These are phyloP conservation scores for Pyrrhoderma lamaoense DNA, from an alignment of 1,284 basidiomycete genomes.

Conservation along the genomic window DNA sequence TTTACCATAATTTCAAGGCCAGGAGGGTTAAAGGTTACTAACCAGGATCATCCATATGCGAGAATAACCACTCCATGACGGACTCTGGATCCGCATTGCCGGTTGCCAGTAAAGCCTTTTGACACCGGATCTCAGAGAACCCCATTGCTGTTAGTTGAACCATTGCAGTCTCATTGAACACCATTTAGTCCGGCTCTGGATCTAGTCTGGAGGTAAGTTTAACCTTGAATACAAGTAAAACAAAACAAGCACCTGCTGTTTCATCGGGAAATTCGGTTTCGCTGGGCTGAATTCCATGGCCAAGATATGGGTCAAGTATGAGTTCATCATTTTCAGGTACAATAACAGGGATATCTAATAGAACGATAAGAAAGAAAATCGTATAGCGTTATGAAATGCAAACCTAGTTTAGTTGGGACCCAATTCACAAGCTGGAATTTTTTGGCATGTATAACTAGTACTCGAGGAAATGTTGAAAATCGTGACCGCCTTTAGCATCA, in stretches of 20 bases:
- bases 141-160: conserved; percentile 81
- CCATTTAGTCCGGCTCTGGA: conserved; percentile 36
- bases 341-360: conserved; percentile 77
- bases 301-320: conserved; percentile 63
- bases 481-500: conserved; percentile 70
- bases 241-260: conserved; percentile 29
- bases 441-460: conserved; percentile 85
- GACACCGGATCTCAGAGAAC: conserved; percentile 75
- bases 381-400: no score
- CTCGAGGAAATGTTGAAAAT: conserved; percentile 87
- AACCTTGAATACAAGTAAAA: conserved; percentile 7
- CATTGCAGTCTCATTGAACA: conserved; percentile 71
- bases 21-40: no score
- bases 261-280: conserved; percentile 72
- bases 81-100: conserved; percentile 72
- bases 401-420: conserved; percentile 93
- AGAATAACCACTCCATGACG: conserved; percentile 95
- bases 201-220: neutral
- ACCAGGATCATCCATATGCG: conserved; percentile 93
- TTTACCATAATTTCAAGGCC: no score
- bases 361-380: no score
- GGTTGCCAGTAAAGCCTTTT: conserved; percentile 87
- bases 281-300: conserved; percentile 63
- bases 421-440: conserved; percentile 96
- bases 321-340: conserved; percentile 59